Evolutionary conservation across 257 asterid genomes (phyloP).

Genomic region (Solanum sparsipilum): DNA sequence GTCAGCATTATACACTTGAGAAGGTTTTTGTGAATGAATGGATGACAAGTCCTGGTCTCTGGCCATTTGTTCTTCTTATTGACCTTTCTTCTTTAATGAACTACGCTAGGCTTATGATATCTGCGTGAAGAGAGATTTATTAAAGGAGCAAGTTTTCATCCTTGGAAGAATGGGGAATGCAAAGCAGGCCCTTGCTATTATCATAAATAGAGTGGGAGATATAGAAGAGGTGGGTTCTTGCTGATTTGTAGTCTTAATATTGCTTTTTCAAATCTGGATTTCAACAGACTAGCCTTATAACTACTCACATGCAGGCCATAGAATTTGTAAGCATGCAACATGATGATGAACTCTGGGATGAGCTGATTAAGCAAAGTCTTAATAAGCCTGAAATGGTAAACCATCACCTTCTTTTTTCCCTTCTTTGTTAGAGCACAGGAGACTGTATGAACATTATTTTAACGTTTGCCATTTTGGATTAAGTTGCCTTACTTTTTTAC

Average conservation of each 20-base stretch:
- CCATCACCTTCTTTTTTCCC: neutral
- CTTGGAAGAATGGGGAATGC: slow-evolving; percentile 99
- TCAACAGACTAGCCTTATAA: slow-evolving; percentile 12
- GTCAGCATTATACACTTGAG: slow-evolving; percentile 96
- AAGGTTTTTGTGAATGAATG: slow-evolving; percentile 40
- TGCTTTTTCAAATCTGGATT: slow-evolving; percentile 7
- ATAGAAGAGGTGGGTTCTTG: slow-evolving; percentile 64
- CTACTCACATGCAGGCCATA: slow-evolving; percentile 54
- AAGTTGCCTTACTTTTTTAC: slow-evolving; percentile 8
- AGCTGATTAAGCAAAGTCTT: slow-evolving; percentile 77
- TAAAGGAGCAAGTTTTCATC: slow-evolving; percentile 87
- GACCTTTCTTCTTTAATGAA: neutral
- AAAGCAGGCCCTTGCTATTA: slow-evolving; percentile 83
- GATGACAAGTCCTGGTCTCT: neutral
- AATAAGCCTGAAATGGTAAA: slow-evolving; percentile 96
- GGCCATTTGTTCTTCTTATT: neutral
- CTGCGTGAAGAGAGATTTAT: slow-evolving; percentile 57
- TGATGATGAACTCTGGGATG: slow-evolving; percentile 99
- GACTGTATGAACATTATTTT: neutral
- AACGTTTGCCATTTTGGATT: neutral
- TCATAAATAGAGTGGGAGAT: slow-evolving; percentile 78
- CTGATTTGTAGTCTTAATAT: slow-evolving; percentile 2
- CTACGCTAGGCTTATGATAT: slow-evolving; percentile 81
- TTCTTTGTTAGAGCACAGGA: neutral
- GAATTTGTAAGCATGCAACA: slow-evolving; percentile 93